A percentile compares a stretch with the other conserved stretches of the same genome.
Evolutionary conservation across 495 filamentous ascomycete species (phyloP).

Genomic region (Xanthoparmelia taractica): DNA sequence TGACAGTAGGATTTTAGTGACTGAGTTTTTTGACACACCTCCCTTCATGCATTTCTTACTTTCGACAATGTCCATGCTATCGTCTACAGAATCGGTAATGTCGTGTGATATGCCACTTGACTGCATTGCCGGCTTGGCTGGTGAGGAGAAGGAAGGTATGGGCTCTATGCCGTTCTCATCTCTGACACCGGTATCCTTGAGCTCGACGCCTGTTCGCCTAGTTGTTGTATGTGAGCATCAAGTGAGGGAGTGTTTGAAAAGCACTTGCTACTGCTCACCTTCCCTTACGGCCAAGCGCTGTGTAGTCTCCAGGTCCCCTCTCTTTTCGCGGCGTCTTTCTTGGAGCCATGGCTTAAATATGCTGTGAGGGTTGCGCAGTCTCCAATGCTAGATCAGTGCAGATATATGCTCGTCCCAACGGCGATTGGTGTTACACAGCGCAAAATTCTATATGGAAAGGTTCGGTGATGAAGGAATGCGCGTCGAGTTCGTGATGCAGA

Average conservation of each 20-base stretch:
- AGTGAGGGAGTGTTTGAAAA: background rate
- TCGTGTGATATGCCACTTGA: constrained; percentile 33
- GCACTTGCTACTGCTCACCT: constrained; percentile 12
- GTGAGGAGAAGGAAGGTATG: constrained; percentile 85
- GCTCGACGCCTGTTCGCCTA: constrained; percentile 74
- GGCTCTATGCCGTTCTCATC: constrained; percentile 90
- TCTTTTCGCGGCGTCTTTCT: constrained; percentile 18
- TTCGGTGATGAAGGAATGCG: background rate
- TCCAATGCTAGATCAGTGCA: background rate
- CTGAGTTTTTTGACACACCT: background rate
- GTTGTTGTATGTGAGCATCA: background rate
- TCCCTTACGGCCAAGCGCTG: constrained; percentile 17
- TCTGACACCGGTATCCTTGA: constrained; percentile 70
- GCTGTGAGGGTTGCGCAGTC: background rate
- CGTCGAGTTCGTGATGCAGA: constrained; percentile 10
- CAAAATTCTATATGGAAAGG: background rate
- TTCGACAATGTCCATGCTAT: constrained; percentile 39
- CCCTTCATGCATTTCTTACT: constrained; percentile 29
- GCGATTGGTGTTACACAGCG: background rate
- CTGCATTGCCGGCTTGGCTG: constrained; percentile 51
- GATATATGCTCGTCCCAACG: background rate
- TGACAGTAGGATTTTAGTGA: constrained; percentile 7
- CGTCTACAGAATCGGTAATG: constrained; percentile 32
- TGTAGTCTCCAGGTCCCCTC: constrained; percentile 18
- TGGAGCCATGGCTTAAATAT: constrained; percentile 11